phyloP scores from a whole-genome alignment of 2,329 filamentous ascomycete genomes.

The Diaporthe citrichinensis region DNA sequence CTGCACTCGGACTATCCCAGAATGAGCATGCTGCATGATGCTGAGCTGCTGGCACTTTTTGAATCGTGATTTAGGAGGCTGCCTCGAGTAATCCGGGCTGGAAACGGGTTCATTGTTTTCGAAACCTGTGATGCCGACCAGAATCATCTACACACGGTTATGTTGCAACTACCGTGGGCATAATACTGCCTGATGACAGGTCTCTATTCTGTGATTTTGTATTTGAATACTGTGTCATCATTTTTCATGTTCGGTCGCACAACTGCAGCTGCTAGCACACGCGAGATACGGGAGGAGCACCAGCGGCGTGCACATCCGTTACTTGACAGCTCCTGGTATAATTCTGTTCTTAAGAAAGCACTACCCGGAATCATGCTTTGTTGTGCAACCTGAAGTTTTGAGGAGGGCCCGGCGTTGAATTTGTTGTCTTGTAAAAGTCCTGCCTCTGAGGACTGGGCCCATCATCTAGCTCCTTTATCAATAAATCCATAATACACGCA shows the following conservation, averaged over 20 bases:
- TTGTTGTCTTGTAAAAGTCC: fast-evolving
- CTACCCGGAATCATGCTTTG: background rate
- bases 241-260: background rate
- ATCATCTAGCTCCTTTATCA: background rate
- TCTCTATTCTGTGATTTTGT: too few species aligned
- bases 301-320: too few species aligned
- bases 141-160: background rate
- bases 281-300: background rate
- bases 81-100: background rate
- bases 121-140: background rate
- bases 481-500: background rate
- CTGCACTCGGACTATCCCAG: too few species aligned
- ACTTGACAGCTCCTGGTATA: too few species aligned
- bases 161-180: background rate
- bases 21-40: background rate
- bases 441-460: background rate
- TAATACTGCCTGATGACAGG: background rate
- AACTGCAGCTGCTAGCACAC: background rate
- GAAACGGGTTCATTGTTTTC: too few species aligned
- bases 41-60: background rate
- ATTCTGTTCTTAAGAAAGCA: too few species aligned
- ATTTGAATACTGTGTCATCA: background rate
- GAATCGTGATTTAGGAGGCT: background rate
- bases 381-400: background rate
- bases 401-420: background rate